Evolutionary conservation across 805 yeast species (phyloP), one percentile per base, ranked within the genome.

Genomic region (Zygoascus bituminiphila): DNA sequence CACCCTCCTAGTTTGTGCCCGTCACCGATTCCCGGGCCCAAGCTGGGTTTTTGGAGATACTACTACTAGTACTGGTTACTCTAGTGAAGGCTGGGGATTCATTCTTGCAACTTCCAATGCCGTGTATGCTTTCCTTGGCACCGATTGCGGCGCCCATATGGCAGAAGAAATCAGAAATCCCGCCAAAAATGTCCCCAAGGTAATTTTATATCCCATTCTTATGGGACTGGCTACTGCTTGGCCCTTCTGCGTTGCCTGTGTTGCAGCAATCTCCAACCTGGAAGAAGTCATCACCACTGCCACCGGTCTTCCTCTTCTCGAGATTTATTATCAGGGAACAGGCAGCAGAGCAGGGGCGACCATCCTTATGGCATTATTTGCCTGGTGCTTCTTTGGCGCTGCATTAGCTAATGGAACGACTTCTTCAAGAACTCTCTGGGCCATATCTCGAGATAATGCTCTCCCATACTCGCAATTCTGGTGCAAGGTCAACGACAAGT

Each of bases 371-470:
- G 58, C 69, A 61, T 78, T 54, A 66, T 80, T 44, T 65, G 78
- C 41, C 53, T 73, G 10, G 75, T 83, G 7, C 82, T 82, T 15
- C 58, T 75, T 48, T 79, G 81, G 44, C 77, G 84, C 63, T 75
- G 74, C 54, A 73, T 79, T 56, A 74, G 82, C 6, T 74, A 21
- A 22, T 19, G 24, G 24, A n/a, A 78, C 54, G 79, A 86, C 9
- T 80, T 85, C 84, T 82, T 78, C 83, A 21, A 70, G 88, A 55
- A 68, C 79, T 44, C 69, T 81, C 52, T 82, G 85, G 84, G 78
- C 85, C 6, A 78, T 81, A 57, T 72, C 85, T 3, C 71, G 85
- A 63, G 86, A 81, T 58, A 73, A 78, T 42, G 84, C 83, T 33
- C 64, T 78, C 49, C 79, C 81, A 35, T 77, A 73, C 33, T 77